Percentiles rank a stretch among this genome's conserved stretches.
phyloP scores from a whole-genome alignment of 2,329 filamentous ascomycete genomes.

The Verticillium alfalfae region DNA sequence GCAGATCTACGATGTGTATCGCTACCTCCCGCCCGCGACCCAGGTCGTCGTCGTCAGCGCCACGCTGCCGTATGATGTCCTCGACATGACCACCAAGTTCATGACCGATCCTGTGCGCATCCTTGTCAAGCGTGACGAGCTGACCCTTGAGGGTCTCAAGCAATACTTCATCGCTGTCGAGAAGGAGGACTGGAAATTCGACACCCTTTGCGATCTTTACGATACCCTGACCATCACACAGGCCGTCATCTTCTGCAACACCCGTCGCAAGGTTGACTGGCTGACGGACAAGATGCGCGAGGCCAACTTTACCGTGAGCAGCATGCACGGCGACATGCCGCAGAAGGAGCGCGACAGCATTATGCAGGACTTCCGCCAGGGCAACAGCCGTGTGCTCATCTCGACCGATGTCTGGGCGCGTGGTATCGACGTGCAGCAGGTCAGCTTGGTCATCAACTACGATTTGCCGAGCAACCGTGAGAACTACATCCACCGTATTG shows the following conservation, averaged over 20 bases:
- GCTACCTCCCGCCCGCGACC: conserved; percentile 90
- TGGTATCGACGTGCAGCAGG: conserved; percentile 98
- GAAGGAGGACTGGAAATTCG: conserved; percentile 99
- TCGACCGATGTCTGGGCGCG: conserved; percentile 97
- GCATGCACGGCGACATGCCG: conserved; percentile 99
- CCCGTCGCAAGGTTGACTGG: conserved; percentile 98
- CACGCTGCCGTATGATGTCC: conserved; percentile 93
- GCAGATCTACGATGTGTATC: conserved; percentile 98
- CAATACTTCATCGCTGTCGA: conserved; percentile 99
- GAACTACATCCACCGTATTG: conserved; percentile 99
- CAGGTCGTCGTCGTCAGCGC: conserved; percentile 98
- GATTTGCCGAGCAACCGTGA: conserved; percentile 97
- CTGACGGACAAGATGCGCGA: conserved; percentile 99
- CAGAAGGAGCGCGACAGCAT: conserved; percentile 98
- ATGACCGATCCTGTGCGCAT: conserved; percentile 98
- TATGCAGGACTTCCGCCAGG: conserved; percentile 98
- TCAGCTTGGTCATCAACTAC: conserved; percentile 98
- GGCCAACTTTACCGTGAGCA: conserved; percentile 96
- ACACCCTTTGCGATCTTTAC: conserved; percentile 97
- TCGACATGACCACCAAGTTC: conserved; percentile 99
- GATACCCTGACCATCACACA: conserved; percentile 98
- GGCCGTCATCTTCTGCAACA: conserved; percentile 99
- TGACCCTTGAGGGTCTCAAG: conserved; percentile 95
- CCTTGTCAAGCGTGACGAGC: conserved; percentile 95
- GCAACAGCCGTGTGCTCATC: conserved; percentile 92